Evolutionary conservation across 1,139 yeast genomes (phyloP).

Genomic region (Arxiozyma bovina): DNA sequence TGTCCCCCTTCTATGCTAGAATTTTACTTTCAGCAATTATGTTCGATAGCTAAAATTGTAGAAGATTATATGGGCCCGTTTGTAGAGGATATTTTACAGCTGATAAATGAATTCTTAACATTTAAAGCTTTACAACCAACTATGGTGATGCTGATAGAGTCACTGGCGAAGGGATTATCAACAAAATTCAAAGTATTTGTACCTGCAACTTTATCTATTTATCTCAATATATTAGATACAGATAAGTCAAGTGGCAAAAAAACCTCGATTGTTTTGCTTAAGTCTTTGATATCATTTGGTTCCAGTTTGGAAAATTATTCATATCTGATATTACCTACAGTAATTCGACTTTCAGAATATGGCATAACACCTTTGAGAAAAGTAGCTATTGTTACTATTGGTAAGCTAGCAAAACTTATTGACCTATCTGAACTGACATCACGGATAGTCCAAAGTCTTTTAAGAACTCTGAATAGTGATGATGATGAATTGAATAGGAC

Average conservation of each 20-base stretch:
- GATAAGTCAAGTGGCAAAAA: constrained; percentile 59
- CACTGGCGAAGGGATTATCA: constrained; percentile 76
- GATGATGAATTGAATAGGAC: constrained; percentile 57
- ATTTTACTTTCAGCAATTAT: constrained; percentile 81
- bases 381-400: constrained; percentile 78
- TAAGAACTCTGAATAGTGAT: constrained; percentile 53
- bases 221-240: constrained; percentile 69
- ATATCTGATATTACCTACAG: constrained; percentile 75
- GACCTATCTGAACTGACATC: constrained; percentile 84
- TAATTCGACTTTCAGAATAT: constrained; percentile 71
- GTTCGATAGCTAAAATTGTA: constrained; percentile 71
- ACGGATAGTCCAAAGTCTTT: constrained; percentile 76
- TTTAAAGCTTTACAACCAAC: constrained; percentile 65
- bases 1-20: constrained; percentile 79
- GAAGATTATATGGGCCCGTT: constrained; percentile 85
- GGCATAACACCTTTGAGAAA: constrained; percentile 50
- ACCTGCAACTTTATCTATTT: constrained; percentile 66
- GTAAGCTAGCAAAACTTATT: constrained; percentile 67
- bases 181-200: constrained; percentile 85
- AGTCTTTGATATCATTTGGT: constrained; percentile 85
- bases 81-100: constrained; percentile 65
- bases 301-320: constrained; percentile 80
- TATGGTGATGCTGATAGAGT: constrained; percentile 71
- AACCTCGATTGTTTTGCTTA: constrained; percentile 68
- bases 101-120: constrained; percentile 67